Evolutionary conservation across 2,329 filamentous ascomycete species (phyloP), one percentile per base, ranked within the genome.

Genomic region (Neoascochyta sp.): DNA sequence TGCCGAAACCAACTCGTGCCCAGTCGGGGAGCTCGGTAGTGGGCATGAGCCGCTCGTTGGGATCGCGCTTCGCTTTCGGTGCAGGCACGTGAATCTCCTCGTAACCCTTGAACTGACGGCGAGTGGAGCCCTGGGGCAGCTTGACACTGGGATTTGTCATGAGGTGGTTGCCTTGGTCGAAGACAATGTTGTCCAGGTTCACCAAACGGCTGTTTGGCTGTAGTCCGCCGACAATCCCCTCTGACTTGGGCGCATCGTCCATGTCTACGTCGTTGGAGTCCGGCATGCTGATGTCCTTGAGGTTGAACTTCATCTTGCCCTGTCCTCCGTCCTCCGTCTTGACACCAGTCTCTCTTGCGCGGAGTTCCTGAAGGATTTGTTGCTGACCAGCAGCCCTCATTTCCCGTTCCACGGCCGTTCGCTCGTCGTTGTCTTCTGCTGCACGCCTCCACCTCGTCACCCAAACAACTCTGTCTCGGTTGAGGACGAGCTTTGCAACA

Each of bases 61-160:
- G 78, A 40, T 93, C 87, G 45, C 76, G 81, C 41, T 84, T 87
- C 50, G 86, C 83, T 68, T 95, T 95, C 1, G 93, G 93, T 4
- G 87, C 78, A 6, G 92, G 92, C 4, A 98, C 89, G 58, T 98
- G 92, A 36, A 96, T 95, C 58, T 98, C 92, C 64, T 98, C 92
- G 49, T 96, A 98, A 18, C 92, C 92, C 64, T 98, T 98, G 68
- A 95, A 95, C 0, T 86, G 87, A 26, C 88, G 79, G 64, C 96
- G 95, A 0, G 86, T 95, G 2, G 92, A 95, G 8, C 92, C 92
- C 59, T 95, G 87, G 0, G 92, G 92, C 12, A 98, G 74, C 42
- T 85, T 83, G 25, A 98, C 92, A 57, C 88, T 95, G 5, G 88
- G 85, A 52, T 98, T 98, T n/a, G 92, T 96, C 90, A 96, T 98